These are phyloP conservation scores for Rhodotorula sp. DNA, from an alignment of 1,284 basidiomycete species.

Conservation along the genomic window DNA sequence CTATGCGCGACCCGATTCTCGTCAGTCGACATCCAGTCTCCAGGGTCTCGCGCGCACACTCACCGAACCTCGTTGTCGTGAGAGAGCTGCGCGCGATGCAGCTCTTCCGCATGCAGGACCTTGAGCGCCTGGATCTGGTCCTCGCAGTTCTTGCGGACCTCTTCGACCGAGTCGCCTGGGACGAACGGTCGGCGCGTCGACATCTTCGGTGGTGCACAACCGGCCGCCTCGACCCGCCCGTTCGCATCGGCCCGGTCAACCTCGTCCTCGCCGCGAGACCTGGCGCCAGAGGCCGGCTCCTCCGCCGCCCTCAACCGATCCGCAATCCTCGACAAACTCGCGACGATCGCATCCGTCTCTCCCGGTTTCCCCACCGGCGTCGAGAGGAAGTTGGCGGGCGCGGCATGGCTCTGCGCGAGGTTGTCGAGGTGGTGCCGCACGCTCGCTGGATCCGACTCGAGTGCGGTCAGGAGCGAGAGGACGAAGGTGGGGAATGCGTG, in stretches of 20 bases:
- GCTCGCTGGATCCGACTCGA: slow-evolving; percentile 42
- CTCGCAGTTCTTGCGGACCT: slow-evolving; percentile 26
- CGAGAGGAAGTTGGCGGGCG: slow-evolving; percentile 26
- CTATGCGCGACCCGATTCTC: neutral
- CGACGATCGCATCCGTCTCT: slow-evolving; percentile 39
- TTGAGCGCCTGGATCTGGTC: slow-evolving; percentile 39
- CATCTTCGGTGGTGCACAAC: neutral
- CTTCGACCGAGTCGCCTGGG: slow-evolving; percentile 29
- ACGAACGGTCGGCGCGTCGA: slow-evolving; percentile 16
- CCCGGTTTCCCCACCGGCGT: slow-evolving; percentile 23
- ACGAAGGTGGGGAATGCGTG: slow-evolving; percentile 41
- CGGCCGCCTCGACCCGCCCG: neutral
- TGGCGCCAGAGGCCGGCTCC: neutral
- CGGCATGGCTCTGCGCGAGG: slow-evolving; percentile 29
- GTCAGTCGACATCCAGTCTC: neutral
- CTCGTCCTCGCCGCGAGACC: too few relatives aligned
- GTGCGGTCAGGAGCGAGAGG: slow-evolving; percentile 43
- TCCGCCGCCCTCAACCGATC: slow-evolving; percentile 21
- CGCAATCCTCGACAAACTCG: slow-evolving; percentile 22
- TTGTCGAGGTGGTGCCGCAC: slow-evolving; percentile 34
- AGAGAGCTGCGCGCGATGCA: slow-evolving; percentile 30
- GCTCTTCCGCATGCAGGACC: slow-evolving; percentile 36
- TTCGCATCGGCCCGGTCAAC: neutral
- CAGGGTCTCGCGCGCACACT: neutral
- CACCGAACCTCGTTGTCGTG: slow-evolving; percentile 42